Evolutionary conservation across 2,329 filamentous ascomycete genomes (phyloP), one percentile per base, ranked within the genome.

Genomic region (Fonsecaea pedrosoi): DNA sequence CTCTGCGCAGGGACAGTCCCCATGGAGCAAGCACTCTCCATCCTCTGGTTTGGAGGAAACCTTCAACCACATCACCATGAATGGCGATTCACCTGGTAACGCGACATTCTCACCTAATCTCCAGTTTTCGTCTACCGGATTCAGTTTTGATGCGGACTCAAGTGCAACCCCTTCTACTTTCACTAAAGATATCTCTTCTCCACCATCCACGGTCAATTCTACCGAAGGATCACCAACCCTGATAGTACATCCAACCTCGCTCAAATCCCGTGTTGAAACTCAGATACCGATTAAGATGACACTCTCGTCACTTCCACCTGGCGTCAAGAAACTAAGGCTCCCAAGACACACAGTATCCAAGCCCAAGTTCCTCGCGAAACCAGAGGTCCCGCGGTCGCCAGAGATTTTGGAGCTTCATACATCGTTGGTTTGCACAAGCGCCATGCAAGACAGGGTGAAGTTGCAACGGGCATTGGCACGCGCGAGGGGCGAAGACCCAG

Each of bases 201-300:
- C 72, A 5, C 70, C 71, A 35, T 73, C 73, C 13, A 73, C 72
- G 8, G 62, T 69, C 37, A 66, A 73, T 62, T 72, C 73, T 65
- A 40, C 68, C 12, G 73, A 74, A 35, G 70, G 70, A 6, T 60
- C 50, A 40, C 81, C 82, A 25, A 73, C 78, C 59, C 77, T 92
- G 45, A 85, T 84, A 12, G 86, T 92, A 53, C 84, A 89, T 69
- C 87, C 88, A 4, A 91, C 87, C 3, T 90, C 90, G 4, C 77
- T 87, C 64, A 98, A 97, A 79, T 97, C 94, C 15, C 89, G 95
- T 25, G 95, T 98, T 18, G 95, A 99, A 81, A 98, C 95, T 0
- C 95, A 98, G 76, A 97, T 98, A 72, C 92, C 91, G 8, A 92
- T 97, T 72, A 90, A 90, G 74, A 85, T 98, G 78, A 90, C 89